A percentile compares a stretch with the other conserved stretches of the same genome.
Evolutionary conservation across 805 yeast genomes (phyloP).

Genomic region (Ogataea ramenticola): DNA sequence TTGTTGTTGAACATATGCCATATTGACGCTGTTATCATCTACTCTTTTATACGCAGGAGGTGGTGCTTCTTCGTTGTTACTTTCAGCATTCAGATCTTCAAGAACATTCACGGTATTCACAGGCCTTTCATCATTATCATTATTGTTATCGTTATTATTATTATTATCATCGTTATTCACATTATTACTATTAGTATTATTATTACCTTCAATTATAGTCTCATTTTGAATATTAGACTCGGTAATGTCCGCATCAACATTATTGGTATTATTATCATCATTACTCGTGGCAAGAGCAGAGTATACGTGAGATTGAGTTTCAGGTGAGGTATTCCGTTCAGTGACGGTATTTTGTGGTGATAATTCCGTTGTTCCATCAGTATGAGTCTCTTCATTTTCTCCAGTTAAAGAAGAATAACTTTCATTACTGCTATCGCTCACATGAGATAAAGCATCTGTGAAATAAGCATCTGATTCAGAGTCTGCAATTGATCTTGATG

Average conservation of each 20-base stretch:
- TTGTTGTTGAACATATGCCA: background rate
- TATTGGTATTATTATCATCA: no score
- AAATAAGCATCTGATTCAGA: slow-evolving; percentile 8
- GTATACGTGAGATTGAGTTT: background rate
- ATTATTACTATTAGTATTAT: no score
- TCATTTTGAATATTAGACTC: no score
- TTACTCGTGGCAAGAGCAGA: background rate
- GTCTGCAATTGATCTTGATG: slow-evolving; percentile 1
- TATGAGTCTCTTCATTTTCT: no score
- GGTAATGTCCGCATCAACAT: no score
- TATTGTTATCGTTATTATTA: no score
- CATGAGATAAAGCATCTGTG: slow-evolving; percentile 13
- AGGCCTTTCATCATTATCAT: no score
- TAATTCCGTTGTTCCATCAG: background rate
- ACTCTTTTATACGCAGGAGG: background rate
- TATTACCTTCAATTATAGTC: no score
- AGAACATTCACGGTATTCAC: no score
- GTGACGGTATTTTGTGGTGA: slow-evolving; percentile 21
- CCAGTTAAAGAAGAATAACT: no score
- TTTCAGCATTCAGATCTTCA: no score
- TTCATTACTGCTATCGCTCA: slow-evolving; percentile 3
- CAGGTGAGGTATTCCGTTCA: background rate
- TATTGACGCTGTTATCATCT: background rate
- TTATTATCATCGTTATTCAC: no score
- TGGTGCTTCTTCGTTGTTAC: background rate